A percentile compares a stretch with the other conserved stretches of the same genome.
These are phyloP conservation scores for Spathaspora sp. DNA, from an alignment of 805 yeast genomes.

Conservation along the genomic window DNA sequence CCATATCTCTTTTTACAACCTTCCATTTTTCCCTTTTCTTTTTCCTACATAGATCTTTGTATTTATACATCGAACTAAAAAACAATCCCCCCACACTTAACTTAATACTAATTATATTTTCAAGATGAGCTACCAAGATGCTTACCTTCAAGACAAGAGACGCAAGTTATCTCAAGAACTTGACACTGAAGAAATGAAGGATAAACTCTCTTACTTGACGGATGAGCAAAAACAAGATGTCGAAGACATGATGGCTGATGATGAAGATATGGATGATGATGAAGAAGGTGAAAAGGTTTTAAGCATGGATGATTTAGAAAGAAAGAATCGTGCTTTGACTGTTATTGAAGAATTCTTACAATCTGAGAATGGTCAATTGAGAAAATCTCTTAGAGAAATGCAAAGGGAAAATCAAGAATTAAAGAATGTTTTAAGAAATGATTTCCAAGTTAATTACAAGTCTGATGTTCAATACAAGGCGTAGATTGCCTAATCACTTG, in stretches of 20 bases:
- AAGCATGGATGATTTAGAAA: conserved; percentile 6
- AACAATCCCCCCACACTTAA: not conserved
- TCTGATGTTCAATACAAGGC: conserved; percentile 2
- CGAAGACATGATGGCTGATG: conserved; percentile 1
- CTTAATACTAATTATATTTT: not conserved
- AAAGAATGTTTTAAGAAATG: conserved; percentile 8
- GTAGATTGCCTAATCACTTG: not conserved
- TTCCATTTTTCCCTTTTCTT: not conserved
- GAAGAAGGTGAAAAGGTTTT: not conserved
- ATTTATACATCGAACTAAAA: conserved; percentile 3
- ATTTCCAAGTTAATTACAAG: conserved; percentile 7
- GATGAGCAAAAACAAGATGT: conserved; percentile 7
- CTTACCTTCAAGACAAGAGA: conserved; percentile 9
- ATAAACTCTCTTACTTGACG: conserved; percentile 3
- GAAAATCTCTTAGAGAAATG: conserved; percentile 4
- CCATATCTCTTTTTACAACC: not conserved
- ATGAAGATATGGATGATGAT: not conserved
- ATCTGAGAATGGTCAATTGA: conserved; percentile 6
- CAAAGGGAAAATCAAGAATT: conserved; percentile 6
- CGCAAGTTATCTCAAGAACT: conserved; percentile 8
- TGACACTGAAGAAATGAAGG: conserved; percentile 4
- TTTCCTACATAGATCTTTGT: conserved; percentile 3
- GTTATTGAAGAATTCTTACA: conserved; percentile 8
- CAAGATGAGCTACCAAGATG: conserved; percentile 9
- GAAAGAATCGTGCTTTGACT: conserved; percentile 6